Evolutionary conservation across 495 filamentous ascomycete genomes (phyloP), one percentile per base, ranked within the genome.

Genomic region (Daldinia concentrica): DNA sequence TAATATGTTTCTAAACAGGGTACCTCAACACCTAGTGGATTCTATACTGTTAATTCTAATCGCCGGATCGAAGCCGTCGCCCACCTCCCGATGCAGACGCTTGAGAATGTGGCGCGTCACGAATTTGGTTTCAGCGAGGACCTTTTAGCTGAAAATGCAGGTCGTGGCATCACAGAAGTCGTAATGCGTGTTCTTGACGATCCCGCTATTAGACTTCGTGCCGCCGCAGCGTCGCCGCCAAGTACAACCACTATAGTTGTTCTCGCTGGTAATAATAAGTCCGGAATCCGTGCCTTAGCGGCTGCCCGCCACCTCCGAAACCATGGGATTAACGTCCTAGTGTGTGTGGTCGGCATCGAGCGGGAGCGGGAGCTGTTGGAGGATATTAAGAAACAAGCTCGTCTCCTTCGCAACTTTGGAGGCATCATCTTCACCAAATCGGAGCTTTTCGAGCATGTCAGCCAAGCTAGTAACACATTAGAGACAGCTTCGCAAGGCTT

Each of bases 81-180:
- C 57, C 92, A 94, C 17, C 79, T 94, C 34, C 93, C 95, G 74
- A 94, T 96, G 83, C 87, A 95, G 34, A 93, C 95, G 67, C 86
- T 98, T 26, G 95, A 99, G 79, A 93, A 94, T 70, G 89, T 94
- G 58, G 92, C 93, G 0, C 88, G 92, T 43, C 86, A 89, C 26
- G 93, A 97, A 66, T 88, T 95, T 66, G 93, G 93, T 4, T 82
- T 99, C 48, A 91, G 91, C 0, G 92, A 95, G 75, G 92, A 95
- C 57, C 90, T 98, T 74, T 91, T 98, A 79, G 90, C 93, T 0
- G 95, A 98, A 75, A 97, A 95, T 76, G 92, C 93, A 0, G 94
- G 91, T 9, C 88, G 94, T 19, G 90, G 93, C 50, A 93, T 99
- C 72, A 93, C 93, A 1, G 90, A 96, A 75, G 90, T 93, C 29